These are phyloP conservation scores for Epithemia pelagica DNA, from an alignment of 108 stramenopile species.

Conservation along the genomic window DNA sequence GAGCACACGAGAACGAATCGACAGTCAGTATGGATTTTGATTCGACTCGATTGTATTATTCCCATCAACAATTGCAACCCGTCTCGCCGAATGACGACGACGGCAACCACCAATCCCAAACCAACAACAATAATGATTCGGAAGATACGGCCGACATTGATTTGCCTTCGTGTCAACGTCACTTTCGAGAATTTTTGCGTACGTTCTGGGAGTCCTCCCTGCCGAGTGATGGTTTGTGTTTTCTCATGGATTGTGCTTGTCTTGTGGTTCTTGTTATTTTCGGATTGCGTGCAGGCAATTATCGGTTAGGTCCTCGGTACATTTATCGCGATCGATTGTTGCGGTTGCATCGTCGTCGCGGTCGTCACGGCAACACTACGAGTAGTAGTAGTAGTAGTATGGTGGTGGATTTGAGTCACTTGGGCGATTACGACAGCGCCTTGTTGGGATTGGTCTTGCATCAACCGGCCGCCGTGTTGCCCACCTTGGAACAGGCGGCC, in stretches of 20 bases:
- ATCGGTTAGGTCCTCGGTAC: constrained; percentile 67
- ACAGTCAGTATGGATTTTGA: constrained; percentile 81
- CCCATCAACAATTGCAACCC: constrained; percentile 73
- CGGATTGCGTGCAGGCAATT: constrained; percentile 73
- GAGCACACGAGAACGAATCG: too few species aligned
- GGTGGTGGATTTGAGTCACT: constrained; percentile 68
- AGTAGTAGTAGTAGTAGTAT: constrained; percentile 44
- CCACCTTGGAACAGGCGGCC: constrained; percentile 68
- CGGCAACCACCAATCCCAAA: background rate
- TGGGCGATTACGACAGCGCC: constrained; percentile 81
- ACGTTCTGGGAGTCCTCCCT: constrained; percentile 22
- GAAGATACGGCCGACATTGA: constrained; percentile 26
- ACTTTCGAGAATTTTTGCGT: constrained; percentile 83
- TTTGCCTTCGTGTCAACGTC: constrained; percentile 57
- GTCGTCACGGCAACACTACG: constrained; percentile 6
- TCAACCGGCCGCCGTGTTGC: constrained; percentile 57
- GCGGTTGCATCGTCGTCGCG: constrained; percentile 70
- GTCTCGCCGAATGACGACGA: constrained; percentile 6
- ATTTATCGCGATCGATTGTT: constrained; percentile 74
- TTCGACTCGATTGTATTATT: constrained; percentile 73
- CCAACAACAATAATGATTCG: background rate
- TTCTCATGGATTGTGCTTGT: too few species aligned
- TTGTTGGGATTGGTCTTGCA: constrained; percentile 61
- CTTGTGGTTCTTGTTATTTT: background rate
- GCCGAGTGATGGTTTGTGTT: too few species aligned